These are phyloP conservation scores for Pyropia haitanensis DNA, from an alignment of 23 red algal species.

Conservation along the genomic window DNA sequence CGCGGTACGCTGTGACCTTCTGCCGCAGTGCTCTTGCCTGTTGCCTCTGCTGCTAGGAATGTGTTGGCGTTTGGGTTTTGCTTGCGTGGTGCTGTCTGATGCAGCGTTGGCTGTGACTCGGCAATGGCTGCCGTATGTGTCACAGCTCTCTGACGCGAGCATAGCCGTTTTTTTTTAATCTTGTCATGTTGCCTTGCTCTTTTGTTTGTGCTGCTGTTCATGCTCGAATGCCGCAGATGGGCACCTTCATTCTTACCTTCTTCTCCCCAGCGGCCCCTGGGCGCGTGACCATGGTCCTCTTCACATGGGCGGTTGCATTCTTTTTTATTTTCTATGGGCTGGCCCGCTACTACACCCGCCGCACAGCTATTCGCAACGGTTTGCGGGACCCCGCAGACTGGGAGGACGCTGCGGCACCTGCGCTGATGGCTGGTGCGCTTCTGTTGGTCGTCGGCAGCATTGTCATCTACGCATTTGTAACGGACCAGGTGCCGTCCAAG, in stretches of 20 bases:
- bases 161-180: too few species aligned
- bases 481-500: too few species aligned
- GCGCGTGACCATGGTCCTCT: constrained; percentile 15
- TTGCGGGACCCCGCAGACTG: constrained; percentile 1
- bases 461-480: constrained; percentile 3
- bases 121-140: too few species aligned
- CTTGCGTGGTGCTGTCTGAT: too few species aligned
- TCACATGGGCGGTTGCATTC: constrained; percentile 25
- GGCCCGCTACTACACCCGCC: constrained; percentile 20
- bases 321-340: constrained; percentile 34
- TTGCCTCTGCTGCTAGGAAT: too few species aligned
- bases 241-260: constrained; percentile 41
- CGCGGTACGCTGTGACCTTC: constrained; percentile 10
- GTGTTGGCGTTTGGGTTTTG: too few species aligned
- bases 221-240: constrained; percentile 2
- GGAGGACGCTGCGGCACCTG: constrained; percentile 10
- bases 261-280: constrained; percentile 7
- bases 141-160: too few species aligned
- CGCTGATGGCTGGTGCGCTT: constrained; percentile 5
- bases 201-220: too few species aligned
- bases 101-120: too few species aligned
- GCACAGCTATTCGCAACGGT: constrained; percentile 17
- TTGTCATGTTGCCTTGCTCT: too few species aligned
- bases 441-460: constrained; percentile 16
- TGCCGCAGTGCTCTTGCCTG: too few species aligned